Evolutionary conservation across 2,329 filamentous ascomycete genomes (phyloP).

Genomic region (Colletotrichum echinochloae): DNA sequence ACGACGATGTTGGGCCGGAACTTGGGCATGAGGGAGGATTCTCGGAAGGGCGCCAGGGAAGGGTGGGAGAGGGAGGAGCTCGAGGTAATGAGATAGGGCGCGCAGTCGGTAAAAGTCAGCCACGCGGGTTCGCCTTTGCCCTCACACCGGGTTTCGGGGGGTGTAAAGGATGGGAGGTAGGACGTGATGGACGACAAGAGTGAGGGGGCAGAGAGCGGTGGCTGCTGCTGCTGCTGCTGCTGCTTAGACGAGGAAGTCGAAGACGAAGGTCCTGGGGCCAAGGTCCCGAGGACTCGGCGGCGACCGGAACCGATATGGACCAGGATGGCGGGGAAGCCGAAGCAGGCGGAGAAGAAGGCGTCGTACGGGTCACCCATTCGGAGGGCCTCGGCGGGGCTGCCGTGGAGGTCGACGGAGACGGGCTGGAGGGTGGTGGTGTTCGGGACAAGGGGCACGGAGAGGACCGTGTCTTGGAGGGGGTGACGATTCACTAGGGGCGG

Average conservation of each 20-base stretch:
- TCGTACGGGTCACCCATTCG: constrained; percentile 72
- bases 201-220: constrained; percentile 19
- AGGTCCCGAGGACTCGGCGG: constrained; percentile 71
- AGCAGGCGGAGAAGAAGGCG: constrained; percentile 74
- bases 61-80: constrained; percentile 75
- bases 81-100: constrained; percentile 79
- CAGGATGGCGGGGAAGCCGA: constrained; percentile 72
- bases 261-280: constrained; percentile 49
- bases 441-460: constrained; percentile 70
- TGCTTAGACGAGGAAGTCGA: constrained; percentile 1
- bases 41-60: constrained; percentile 66
- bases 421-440: constrained; percentile 57
- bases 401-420: constrained; percentile 69
- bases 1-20: constrained; percentile 82
- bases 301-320: constrained; percentile 73
- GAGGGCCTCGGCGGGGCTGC: constrained; percentile 68
- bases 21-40: constrained; percentile 67
- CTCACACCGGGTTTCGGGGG: constrained; percentile 1
- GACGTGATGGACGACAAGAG: constrained; percentile 48
- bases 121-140: constrained; percentile 54
- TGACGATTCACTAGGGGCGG: constrained; percentile 52
- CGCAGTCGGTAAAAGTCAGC: constrained; percentile 80
- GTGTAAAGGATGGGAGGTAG: constrained; percentile 46
- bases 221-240: constrained; percentile 12
- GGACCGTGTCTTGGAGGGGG: constrained; percentile 51